Base-by-base conservation (phyloP, 1,284 basidiomycete genomes). In the Cutaneotrichosporon spelunceum region DNA sequence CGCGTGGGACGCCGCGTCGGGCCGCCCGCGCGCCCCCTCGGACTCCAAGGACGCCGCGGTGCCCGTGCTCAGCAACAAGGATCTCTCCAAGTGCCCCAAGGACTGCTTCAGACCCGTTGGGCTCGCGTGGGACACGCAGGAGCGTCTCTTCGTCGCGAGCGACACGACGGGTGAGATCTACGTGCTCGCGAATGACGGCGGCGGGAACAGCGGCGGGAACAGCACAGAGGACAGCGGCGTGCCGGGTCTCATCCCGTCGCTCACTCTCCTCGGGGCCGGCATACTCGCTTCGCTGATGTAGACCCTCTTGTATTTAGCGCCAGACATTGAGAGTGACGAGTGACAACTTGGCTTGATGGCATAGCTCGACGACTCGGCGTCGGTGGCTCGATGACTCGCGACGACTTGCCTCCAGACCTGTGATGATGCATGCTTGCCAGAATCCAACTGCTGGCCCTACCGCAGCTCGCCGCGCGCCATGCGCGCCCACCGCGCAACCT, bases 91-190 rank as follows among this genome's bases (percentile, higher is more conserved):
- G 30, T 64, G 63, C 26, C 63, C 63, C 0, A 19, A 26, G 16
- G 23, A 21, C 14, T 64, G 63, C 34, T 64, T 61, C 59, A 36
- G 63, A n/a, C 63, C 63, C 23, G 59, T 61, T 21, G 63, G 59
- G 2, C 59, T 64, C 5, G 63, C 59, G n/a, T 56, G 53, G 56
- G 63, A 58, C 33, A 16, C 9, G 11, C 19, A 39, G 16, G 56
- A 33, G n/a, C 39, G 63, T 2, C 59, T 64, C 19, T 64, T 48
- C 21, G 24, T 64, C n/a, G 44, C 53, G 13, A 61, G 59, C 56
- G 63, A 64, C 57, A 53, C 47, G 23, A 64, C 63, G 23, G 57
- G 57, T 4, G 63, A 64, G 44, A 27, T 64, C 6, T 64, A 56
- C 27, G 63, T 64, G 19, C 24, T 61, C 29, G 23, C 24, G 13